Conservation (phyloP, 2,329 filamentous ascomycete species). For the Hymenoscyphus repandus region DNA sequence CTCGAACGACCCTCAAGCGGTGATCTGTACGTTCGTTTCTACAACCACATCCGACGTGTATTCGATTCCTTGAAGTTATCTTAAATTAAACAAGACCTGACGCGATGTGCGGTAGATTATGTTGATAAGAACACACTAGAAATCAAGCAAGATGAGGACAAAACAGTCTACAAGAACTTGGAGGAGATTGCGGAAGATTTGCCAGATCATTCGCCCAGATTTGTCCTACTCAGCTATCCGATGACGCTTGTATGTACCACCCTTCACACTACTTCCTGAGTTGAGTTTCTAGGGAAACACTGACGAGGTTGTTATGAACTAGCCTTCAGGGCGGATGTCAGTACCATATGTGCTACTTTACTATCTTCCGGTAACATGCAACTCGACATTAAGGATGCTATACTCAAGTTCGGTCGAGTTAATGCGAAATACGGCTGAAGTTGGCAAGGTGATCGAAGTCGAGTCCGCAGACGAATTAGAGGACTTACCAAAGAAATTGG, state of each 20-base stretch:
- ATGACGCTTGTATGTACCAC: constrained; percentile 65
- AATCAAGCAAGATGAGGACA: constrained; percentile 76
- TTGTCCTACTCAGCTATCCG: constrained; percentile 85
- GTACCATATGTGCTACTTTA: constrained; percentile 94
- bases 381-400: constrained; percentile 80
- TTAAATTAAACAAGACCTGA: constrained; percentile 5
- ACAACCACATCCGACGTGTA: neutral
- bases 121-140: constrained; percentile 90
- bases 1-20: constrained; percentile 78
- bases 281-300: too few species aligned
- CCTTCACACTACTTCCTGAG: neutral
- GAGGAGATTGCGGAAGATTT: constrained; percentile 81
- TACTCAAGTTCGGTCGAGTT: constrained; percentile 95
- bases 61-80: neutral
- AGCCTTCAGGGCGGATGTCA: constrained; percentile 77
- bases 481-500: constrained; percentile 67
- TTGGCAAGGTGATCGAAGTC: constrained; percentile 82
- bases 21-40: constrained; percentile 73
- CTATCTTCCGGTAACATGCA: constrained; percentile 90
- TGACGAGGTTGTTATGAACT: neutral
- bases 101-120: constrained; percentile 52
- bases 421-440: constrained; percentile 89
- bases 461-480: constrained; percentile 74
- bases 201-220: constrained; percentile 86
- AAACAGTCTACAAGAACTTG: constrained; percentile 73